These are phyloP conservation scores for Nemania sp. DNA, from an alignment of 2,329 filamentous ascomycete species.

Conservation along the genomic window DNA sequence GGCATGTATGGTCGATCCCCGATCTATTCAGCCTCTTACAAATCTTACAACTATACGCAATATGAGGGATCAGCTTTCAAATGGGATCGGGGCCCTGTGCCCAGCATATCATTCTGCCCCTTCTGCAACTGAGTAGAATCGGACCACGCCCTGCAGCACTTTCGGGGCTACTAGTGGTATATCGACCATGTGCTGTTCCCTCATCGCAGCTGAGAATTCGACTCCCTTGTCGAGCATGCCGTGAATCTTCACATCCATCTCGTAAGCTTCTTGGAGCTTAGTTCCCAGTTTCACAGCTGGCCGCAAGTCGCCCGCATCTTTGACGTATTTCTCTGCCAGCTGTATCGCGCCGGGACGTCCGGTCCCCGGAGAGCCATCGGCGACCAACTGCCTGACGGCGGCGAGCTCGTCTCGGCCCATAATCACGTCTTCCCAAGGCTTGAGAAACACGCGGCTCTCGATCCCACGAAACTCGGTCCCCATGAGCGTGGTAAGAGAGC, in stretches of 20 bases:
- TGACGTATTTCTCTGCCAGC: constrained; percentile 25
- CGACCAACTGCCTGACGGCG: constrained; percentile 12
- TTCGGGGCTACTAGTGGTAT: constrained; percentile 36
- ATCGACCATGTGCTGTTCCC: constrained; percentile 29
- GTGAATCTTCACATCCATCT: constrained; percentile 34
- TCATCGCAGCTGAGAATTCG: constrained; percentile 22
- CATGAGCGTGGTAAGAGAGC: constrained; percentile 28
- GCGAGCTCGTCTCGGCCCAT: constrained; percentile 32
- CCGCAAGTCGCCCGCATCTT: constrained; percentile 14
- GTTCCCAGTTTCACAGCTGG: constrained; percentile 21
- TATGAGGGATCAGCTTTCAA: too few species aligned
- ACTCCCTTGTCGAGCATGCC: constrained; percentile 23
- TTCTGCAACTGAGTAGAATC: too few species aligned
- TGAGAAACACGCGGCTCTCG: constrained; percentile 23
- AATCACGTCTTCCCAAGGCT: constrained; percentile 36
- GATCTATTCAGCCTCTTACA: too few species aligned
- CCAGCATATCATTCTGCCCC: too few species aligned
- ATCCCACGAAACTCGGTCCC: constrained; percentile 1
- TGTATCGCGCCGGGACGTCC: neutral
- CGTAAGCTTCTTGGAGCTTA: constrained; percentile 35
- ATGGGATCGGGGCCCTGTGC: too few species aligned
- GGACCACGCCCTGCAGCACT: too few species aligned
- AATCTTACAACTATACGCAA: too few species aligned
- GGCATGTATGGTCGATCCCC: too few species aligned
- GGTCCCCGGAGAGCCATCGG: neutral